Conservation (phyloP, 768 basidiomycete species). For the Russula lepida region DNA sequence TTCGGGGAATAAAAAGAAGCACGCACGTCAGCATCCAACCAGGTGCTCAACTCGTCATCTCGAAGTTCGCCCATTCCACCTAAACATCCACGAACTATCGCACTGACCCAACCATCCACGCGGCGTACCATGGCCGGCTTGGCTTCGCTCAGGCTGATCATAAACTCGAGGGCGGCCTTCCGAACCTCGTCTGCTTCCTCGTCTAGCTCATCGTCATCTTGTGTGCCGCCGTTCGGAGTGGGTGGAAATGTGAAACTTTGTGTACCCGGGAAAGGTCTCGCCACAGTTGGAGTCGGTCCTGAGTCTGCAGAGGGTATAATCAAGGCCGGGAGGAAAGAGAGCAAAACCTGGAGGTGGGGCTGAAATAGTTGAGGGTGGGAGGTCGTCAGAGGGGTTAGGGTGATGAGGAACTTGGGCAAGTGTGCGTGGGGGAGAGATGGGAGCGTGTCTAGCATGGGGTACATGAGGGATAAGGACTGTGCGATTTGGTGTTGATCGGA, state of each 20-base stretch:
- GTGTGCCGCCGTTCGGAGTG: constrained; percentile 28
- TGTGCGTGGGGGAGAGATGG: constrained; percentile 46
- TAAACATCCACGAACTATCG: constrained; percentile 65
- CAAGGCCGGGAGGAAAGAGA: constrained; percentile 61
- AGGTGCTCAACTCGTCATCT: constrained; percentile 48
- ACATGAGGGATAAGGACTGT: constrained; percentile 51
- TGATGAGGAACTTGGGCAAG: constrained; percentile 56
- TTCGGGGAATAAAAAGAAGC: neutral
- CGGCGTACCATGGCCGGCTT: constrained; percentile 59
- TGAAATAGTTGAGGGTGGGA: constrained; percentile 65
- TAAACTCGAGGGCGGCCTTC: constrained; percentile 70
- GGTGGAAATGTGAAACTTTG: constrained; percentile 33
- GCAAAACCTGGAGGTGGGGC: constrained; percentile 57
- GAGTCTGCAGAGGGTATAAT: constrained; percentile 57
- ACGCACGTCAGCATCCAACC: constrained; percentile 73
- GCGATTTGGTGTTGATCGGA: constrained; percentile 54
- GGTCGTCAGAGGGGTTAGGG: constrained; percentile 62
- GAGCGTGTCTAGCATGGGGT: constrained; percentile 68
- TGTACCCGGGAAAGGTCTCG: constrained; percentile 35
- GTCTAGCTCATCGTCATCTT: constrained; percentile 38
- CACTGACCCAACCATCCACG: constrained; percentile 60
- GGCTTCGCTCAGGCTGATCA: constrained; percentile 74
- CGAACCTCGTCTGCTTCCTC: constrained; percentile 66
- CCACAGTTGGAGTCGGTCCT: constrained; percentile 45
- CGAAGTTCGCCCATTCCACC: constrained; percentile 78